Evolutionary conservation across 1,139 yeast genomes (phyloP).

Genomic region (Zygoascus meyerae): DNA sequence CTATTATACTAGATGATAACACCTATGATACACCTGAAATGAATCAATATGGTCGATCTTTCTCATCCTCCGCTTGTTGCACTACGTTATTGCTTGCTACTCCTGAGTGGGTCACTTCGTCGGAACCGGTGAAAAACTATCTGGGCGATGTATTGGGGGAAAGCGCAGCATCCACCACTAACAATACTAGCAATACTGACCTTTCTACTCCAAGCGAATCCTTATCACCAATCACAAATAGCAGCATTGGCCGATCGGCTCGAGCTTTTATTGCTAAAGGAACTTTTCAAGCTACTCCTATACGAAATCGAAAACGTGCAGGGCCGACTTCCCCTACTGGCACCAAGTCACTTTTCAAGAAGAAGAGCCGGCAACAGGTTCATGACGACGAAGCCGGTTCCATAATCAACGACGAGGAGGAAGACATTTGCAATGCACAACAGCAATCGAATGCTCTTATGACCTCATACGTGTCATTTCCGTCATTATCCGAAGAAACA

Average conservation of each 20-base stretch:
- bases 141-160: slow-evolving; percentile 12
- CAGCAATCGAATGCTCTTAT: not conserved
- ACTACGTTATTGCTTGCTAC: slow-evolving; percentile 17
- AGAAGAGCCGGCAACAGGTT: slow-evolving; percentile 5
- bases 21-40: not conserved
- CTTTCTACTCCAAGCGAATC: too few relatives aligned
- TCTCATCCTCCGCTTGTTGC: slow-evolving; percentile 10
- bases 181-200: not conserved
- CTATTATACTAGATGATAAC: not conserved
- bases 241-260: too few relatives aligned
- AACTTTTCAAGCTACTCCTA: too few relatives aligned
- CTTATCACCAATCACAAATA: too few relatives aligned
- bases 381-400: not conserved
- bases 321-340: not conserved
- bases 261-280: too few relatives aligned
- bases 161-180: not conserved
- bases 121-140: slow-evolving; percentile 22
- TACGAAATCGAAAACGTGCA: not conserved
- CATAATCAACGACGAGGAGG: not conserved
- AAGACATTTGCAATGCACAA: not conserved
- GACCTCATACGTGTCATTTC: slow-evolving; percentile 5
- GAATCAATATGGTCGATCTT: slow-evolving; percentile 6
- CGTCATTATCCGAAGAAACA: slow-evolving; percentile 1
- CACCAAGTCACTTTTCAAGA: not conserved
- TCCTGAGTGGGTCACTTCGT: slow-evolving; percentile 26